Evolutionary conservation across 805 yeast species (phyloP), one percentile per base, ranked within the genome.

Genomic region (Yamadazyma insecticola): DNA sequence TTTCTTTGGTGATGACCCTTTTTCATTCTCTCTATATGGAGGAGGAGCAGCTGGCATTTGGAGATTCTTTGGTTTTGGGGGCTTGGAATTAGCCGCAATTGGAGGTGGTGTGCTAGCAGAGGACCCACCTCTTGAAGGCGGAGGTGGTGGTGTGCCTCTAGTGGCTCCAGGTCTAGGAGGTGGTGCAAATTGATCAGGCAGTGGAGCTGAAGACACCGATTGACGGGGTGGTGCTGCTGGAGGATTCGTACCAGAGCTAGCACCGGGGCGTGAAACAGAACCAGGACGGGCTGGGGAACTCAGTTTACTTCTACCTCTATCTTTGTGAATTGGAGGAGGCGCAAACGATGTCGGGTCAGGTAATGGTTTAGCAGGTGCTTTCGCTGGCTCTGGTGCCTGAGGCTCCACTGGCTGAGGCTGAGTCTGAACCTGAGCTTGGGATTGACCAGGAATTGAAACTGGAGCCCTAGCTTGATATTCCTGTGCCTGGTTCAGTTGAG

Each of bases 261-360:
- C 22, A 19, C 22, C 22, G 22, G 22, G 8, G 15, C 13, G 10
- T 24, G 20, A 24, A 16, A 6, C 21, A n/a, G 32, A 18, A 16
- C 6, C 15, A 16, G n/a, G 6, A 6, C 17, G 27, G 4, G 11
- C 14, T 14, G 31, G 10, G n/a, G 31, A 2, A 9, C 21, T 15
- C n/a, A 34, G 23, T 20, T 12, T 22, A 10, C 39, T 16, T 17
- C 35, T 17, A 9, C 50, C 60, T 20, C 63, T 40, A 13, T 45
- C 52, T 35, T 40, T 54, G 33, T 55, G 70, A 7, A 60, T 38
- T 2, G 70, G 70, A 3, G 72, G 72, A 5, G 72, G 68, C 0
- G 67, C 59, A 42, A 67, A 60, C 22, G 51, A 39, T 5, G 52
- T 42, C 2, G 65, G 57, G 32, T 64, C 70, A 1, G 63, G 62